Base-by-base conservation (phyloP, 352 stramenopile genomes). In the Phytophthora fragariae region DNA sequence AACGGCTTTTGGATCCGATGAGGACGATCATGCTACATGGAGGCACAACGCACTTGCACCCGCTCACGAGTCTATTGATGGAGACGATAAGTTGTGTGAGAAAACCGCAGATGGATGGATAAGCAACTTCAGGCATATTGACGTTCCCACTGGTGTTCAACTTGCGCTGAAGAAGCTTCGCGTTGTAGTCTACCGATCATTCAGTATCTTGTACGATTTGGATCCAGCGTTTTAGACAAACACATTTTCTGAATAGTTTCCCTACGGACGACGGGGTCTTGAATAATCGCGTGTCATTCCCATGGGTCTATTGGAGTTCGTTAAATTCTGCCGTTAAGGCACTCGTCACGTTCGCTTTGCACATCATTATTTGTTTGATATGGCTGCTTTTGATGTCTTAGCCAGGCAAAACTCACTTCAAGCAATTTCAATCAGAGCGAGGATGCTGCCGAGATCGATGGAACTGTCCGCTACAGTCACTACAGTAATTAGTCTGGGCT, bases 201-300 rank as follows among this genome's bases (percentile, higher is more conserved):
- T 55, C 17, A n/a, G 29, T 7, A 71, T 73, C 37, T 8, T 77
- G 0, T 77, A 61, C 3, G 70, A 71, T 56, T 73, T 77, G 46
- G 60, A 77, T 31, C 58, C 53, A 6, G 17, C 49, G 3, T 77
- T 77, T 39, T 77, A 65, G 70, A 3, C 15, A 1, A 6, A 44
- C n/a, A 8, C 65, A 2, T 49, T 49, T 19, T 49, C 11, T 12
- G 41, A 49, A 12, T 6, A 19, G 12, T 77, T 79, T 57, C 63
- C 72, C 2, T 79, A 35, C 53, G 72, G 72, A 2, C 62, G 72
- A 41, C 67, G 72, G n/a, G 63, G 67, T 0, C 27, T 75, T 10
- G 63, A 73, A 29, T 58, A 73, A 24, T 31, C 62, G 0, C 17
- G 72, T 9, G 9, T 11, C 21, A 24, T 75, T 24, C 14, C 19